Evolutionary conservation across 441 rosid genomes (phyloP).

Genomic region (Macaranga tanarius): DNA sequence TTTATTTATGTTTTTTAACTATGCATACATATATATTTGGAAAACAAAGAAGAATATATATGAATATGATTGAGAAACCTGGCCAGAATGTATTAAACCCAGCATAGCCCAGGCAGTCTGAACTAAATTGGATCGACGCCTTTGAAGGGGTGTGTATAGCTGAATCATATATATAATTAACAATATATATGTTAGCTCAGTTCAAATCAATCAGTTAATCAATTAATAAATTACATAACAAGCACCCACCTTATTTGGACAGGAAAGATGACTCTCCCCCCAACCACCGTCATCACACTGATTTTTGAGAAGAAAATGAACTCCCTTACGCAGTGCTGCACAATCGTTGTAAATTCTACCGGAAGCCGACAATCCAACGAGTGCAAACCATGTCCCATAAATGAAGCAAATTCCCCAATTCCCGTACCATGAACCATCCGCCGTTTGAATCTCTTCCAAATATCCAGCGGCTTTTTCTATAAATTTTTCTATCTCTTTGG

Average conservation of each 20-base stretch:
- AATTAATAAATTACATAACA: too few relatives aligned
- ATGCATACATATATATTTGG: too few relatives aligned
- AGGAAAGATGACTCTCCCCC: constrained; percentile 79
- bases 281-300: constrained; percentile 64
- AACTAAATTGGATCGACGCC: constrained; percentile 54
- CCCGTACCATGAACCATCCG: constrained; percentile 78
- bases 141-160: constrained; percentile 62
- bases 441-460: constrained; percentile 43
- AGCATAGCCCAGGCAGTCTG: constrained; percentile 74
- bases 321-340: constrained; percentile 52
- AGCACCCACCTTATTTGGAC: constrained; percentile 73
- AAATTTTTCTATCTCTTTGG: constrained; percentile 48
- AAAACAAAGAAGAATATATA: not conserved
- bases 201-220: not conserved
- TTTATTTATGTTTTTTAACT: too few relatives aligned
- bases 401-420: constrained; percentile 80
- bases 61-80: constrained; percentile 32
- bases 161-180: constrained; percentile 17
- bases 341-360: constrained; percentile 56
- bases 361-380: constrained; percentile 50
- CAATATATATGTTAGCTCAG: too few relatives aligned
- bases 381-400: constrained; percentile 70
- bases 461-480: constrained; percentile 38
- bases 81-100: constrained; percentile 63
- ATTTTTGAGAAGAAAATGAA: constrained; percentile 51